A percentile compares a stretch with the other conserved stretches of the same genome.
phyloP scores from a whole-genome alignment of 2,329 filamentous ascomycete genomes.

The Cercospora sojina region DNA sequence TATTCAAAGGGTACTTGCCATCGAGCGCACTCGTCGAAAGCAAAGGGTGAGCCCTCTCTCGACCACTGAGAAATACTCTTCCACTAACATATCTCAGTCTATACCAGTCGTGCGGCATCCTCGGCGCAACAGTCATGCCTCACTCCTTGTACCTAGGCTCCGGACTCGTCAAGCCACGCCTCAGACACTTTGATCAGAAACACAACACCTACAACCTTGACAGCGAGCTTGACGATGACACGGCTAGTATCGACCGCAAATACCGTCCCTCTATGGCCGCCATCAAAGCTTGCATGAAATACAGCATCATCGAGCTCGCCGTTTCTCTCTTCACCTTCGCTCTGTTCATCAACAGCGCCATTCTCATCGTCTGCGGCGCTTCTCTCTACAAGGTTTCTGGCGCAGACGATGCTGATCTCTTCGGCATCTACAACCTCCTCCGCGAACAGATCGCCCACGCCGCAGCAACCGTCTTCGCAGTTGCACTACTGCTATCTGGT shows the following conservation, averaged over 20 bases:
- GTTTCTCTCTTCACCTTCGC: slow-evolving; percentile 45
- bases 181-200: slow-evolving; percentile 62
- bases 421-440: slow-evolving; percentile 75
- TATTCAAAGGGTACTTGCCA: slow-evolving; percentile 66
- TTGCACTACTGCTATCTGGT: slow-evolving; percentile 77
- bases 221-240: slow-evolving; percentile 30
- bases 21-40: slow-evolving; percentile 59
- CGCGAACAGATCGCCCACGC: slow-evolving; percentile 66
- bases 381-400: slow-evolving; percentile 62
- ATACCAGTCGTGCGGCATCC: slow-evolving; percentile 72
- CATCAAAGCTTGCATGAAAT: slow-evolving; percentile 43
- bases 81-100: slow-evolving; percentile 38
- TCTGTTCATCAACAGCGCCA: slow-evolving; percentile 46
- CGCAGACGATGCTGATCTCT: slow-evolving; percentile 73
- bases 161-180: slow-evolving; percentile 66
- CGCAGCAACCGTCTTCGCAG: slow-evolving; percentile 79
- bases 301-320: slow-evolving; percentile 43
- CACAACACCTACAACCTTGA: slow-evolving; percentile 52
- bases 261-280: slow-evolving; percentile 43
- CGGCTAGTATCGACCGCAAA: slow-evolving; percentile 25
- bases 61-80: not conserved
- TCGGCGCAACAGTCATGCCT: slow-evolving; percentile 74
- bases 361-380: slow-evolving; percentile 61
- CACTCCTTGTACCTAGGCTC: slow-evolving; percentile 68
- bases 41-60: slow-evolving; percentile 47